Evolutionary conservation across 78 protist genomes (phyloP), one percentile per base, ranked within the genome.

Genomic region (Thecamonas trahens): DNA sequence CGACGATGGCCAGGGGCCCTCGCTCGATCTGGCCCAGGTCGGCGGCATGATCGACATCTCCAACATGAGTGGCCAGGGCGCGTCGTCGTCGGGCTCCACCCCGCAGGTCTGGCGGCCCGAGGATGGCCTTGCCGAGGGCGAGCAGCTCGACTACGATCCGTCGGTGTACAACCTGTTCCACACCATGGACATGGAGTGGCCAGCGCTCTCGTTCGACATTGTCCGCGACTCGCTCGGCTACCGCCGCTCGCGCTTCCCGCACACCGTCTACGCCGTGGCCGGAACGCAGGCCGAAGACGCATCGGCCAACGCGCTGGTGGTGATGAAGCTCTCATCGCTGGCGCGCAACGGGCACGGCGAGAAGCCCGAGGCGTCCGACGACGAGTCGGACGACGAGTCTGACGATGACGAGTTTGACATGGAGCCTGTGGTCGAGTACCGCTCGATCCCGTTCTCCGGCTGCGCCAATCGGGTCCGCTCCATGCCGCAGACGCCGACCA

Each of bases 221-320:
- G 26, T 91, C 39, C 61, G 37, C 28, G 95, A 94, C 72, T 42
- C 14, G 29, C 78, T 88, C 14, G 98, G 97, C 47, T 54, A 34
- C 2, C n/a, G 32, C 42, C 72, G 64, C 62, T 24, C 76, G 5
- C 28, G 45, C 66, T 88, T 60, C 60, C 97, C 94, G 29, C 71
- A 58, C 53, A 77, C 91, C 32, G 54, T 70, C 55, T 85, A 82
- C 65, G 34, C 58, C 3, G 89, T 77, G 15, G 87, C 85, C 3
- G 97, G 97, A 54, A 85, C 94, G 35, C 92, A 90, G 72, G 94
- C 95, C 18, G 94, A 79, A 50, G 49, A 31, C 24, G 75, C 71
- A 9, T 50, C 50, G 40, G 54, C 78, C 52, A 92, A 92, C 73
- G 82, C 76, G 54, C 49, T 90, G 17, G 0, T 70, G 20, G 37